Conservation (phyloP, 306 rosid genomes). For the Malus orientalis region DNA sequence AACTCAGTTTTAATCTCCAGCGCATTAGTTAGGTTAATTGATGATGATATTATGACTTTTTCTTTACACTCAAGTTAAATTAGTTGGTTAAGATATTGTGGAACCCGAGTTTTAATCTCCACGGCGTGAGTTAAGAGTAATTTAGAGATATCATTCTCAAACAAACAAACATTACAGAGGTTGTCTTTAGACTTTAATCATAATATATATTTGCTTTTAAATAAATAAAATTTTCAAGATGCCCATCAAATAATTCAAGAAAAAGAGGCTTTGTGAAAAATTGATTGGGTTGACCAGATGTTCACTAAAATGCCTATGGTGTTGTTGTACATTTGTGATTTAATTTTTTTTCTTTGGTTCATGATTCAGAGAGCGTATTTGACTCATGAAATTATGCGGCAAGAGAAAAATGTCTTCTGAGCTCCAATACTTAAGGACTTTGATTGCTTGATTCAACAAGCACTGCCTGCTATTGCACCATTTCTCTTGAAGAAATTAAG, state of each 20-base stretch:
- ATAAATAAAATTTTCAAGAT: neutral
- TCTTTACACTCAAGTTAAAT: no score
- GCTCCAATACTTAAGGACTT: neutral
- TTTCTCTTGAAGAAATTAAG: neutral
- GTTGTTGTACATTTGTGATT: neutral
- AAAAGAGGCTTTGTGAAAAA: neutral
- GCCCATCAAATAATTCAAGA: neutral
- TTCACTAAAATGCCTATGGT: neutral
- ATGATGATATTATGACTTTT: accelerated
- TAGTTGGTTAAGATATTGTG: no score
- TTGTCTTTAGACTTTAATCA: no score
- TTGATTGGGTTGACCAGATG: neutral
- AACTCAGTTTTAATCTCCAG: no score
- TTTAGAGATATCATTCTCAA: no score
- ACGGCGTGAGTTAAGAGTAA: no score
- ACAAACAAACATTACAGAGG: no score
- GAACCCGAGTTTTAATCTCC: no score
- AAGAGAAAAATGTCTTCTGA: neutral
- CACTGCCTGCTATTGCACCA: neutral
- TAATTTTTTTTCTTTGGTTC: neutral
- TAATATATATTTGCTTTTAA: neutral
- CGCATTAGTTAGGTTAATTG: no score
- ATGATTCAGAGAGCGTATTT: neutral
- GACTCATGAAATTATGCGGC: neutral
- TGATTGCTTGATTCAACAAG: neutral